phyloP scores from a whole-genome alignment of 1,284 basidiomycete species.

The Cerioporus squamosus region DNA sequence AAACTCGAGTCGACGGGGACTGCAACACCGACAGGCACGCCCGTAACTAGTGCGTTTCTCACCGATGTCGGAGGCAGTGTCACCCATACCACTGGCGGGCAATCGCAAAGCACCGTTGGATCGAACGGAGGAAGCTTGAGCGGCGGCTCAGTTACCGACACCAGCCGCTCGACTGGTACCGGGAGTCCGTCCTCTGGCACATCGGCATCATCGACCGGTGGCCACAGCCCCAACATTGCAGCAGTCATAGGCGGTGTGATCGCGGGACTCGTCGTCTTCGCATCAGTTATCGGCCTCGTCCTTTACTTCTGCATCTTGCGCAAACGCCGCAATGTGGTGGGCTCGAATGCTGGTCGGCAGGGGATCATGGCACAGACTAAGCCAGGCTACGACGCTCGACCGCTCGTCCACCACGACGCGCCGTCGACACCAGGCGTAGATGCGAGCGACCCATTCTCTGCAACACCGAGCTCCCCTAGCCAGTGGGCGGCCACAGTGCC shows the following conservation, averaged over 20 bases:
- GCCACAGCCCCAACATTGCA: background rate
- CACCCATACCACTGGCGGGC: background rate
- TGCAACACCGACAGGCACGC: background rate
- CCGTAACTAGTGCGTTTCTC: background rate
- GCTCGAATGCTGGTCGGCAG: background rate
- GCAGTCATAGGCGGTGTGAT: conserved; percentile 5
- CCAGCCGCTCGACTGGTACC: too few relatives aligned
- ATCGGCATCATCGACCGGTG: background rate
- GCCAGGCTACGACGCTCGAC: too few relatives aligned
- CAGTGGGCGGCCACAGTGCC: too few relatives aligned
- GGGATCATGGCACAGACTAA: too few relatives aligned
- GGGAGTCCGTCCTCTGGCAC: background rate
- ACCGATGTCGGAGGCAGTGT: background rate
- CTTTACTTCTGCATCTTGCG: conserved; percentile 1
- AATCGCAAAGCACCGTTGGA: background rate
- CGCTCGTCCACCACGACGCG: too few relatives aligned
- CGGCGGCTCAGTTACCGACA: too few relatives aligned
- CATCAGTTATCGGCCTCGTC: background rate
- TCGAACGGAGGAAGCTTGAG: background rate
- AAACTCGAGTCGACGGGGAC: conserved; percentile 7
- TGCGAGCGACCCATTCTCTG: too few relatives aligned
- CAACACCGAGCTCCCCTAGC: too few relatives aligned
- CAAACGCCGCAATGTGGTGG: background rate
- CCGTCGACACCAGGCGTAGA: too few relatives aligned
- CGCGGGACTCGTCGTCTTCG: conserved; percentile 3